Evolutionary conservation across 371 early-diverging fungal species (phyloP).

Genomic region (Smittium mucronatum): DNA sequence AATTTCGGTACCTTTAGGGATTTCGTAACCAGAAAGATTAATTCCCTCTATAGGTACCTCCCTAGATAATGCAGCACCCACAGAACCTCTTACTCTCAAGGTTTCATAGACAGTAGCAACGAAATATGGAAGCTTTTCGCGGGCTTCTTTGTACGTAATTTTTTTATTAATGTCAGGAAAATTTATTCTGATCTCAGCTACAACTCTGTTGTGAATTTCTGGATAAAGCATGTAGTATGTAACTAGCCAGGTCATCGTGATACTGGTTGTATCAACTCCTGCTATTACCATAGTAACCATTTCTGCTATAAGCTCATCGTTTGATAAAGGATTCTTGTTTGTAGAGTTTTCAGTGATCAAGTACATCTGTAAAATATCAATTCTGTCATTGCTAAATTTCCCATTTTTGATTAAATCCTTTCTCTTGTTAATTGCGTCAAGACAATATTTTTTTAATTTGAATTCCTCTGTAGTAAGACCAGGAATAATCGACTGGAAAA

Average conservation of each 20-base stretch:
- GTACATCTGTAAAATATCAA: no score
- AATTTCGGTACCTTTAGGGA: background rate
- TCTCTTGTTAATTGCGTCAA: background rate
- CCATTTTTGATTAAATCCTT: background rate
- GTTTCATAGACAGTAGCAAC: no score
- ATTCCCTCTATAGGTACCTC: background rate
- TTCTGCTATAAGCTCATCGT: no score
- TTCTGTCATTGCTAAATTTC: background rate
- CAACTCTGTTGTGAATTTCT: conserved; percentile 18
- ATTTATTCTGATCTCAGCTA: conserved; percentile 19
- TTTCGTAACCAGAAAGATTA: background rate
- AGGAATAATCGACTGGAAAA: background rate
- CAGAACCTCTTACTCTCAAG: no score
- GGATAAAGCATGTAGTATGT: no score
- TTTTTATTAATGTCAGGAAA: conserved; percentile 14
- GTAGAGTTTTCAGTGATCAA: conserved; percentile 20
- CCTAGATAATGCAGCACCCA: background rate
- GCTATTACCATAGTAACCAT: conserved; percentile 30
- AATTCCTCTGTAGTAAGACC: background rate
- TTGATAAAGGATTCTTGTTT: no score
- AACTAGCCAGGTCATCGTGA: no score
- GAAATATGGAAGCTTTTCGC: no score
- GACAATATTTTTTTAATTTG: background rate
- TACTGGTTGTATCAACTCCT: conserved; percentile 28
- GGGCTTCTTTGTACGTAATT: no score